Percentiles rank a stretch among this genome's conserved stretches.
Conservation (phyloP, 768 basidiomycete species). For the Pleurotus ostreatus region DNA sequence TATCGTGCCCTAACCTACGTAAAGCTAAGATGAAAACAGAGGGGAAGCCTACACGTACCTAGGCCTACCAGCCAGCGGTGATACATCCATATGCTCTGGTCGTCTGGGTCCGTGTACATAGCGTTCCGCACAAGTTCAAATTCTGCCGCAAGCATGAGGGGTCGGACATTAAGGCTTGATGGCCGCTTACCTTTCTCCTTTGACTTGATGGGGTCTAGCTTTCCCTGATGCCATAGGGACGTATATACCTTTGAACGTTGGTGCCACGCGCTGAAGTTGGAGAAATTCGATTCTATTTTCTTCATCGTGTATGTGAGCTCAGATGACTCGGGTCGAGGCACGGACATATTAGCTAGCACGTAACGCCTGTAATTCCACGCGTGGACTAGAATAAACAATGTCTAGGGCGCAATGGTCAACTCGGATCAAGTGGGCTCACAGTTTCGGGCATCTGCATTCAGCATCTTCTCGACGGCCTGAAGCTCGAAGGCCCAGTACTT, state of each 20-base stretch:
- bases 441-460: conserved; percentile 87
- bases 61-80: conserved; percentile 94
- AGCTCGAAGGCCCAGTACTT: conserved; percentile 84
- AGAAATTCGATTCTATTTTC: conserved; percentile 93
- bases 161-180: not conserved
- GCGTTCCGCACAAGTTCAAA: conserved; percentile 91
- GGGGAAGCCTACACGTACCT: conserved; percentile 38
- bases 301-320: conserved; percentile 84
- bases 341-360: conserved; percentile 68
- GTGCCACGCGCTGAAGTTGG: conserved; percentile 99
- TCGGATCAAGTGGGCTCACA: conserved; percentile 49
- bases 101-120: conserved; percentile 93
- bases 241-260: conserved; percentile 82
- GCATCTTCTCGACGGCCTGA: conserved; percentile 86
- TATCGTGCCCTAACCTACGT: conserved; percentile 47
- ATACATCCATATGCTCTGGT: conserved; percentile 98
- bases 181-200: conserved; percentile 62
- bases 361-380: conserved; percentile 96
- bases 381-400: conserved; percentile 53
- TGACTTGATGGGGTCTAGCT: conserved; percentile 46
- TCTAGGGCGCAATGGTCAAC: not conserved
- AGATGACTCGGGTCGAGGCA: conserved; percentile 46
- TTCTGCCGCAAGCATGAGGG: conserved; percentile 45
- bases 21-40: conserved; percentile 3
- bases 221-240: conserved; percentile 58